A percentile compares a stretch with the other conserved stretches of the same genome.
Evolutionary conservation across 2,329 filamentous ascomycete species (phyloP).

Genomic region (Diplodia seriata): DNA sequence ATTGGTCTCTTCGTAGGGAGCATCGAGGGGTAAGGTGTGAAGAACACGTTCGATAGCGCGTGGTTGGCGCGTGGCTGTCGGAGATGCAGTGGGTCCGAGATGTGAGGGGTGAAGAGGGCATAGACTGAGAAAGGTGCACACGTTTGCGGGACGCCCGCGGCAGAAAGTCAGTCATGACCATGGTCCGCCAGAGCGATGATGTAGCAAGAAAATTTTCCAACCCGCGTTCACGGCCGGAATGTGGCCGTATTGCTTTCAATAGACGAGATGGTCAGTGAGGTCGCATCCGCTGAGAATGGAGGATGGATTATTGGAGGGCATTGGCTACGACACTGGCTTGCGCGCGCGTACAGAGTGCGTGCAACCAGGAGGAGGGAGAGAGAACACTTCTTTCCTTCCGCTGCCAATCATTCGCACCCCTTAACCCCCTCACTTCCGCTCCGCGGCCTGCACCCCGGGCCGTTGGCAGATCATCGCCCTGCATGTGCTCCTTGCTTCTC

Average conservation of each 20-base stretch:
- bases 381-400: neutral
- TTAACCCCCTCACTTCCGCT: neutral
- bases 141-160: neutral
- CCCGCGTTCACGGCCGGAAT: neutral
- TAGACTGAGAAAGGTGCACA: neutral
- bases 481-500: neutral
- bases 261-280: neutral
- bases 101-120: constrained; percentile 5
- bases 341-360: neutral
- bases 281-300: neutral
- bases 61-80: constrained; percentile 1
- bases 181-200: neutral
- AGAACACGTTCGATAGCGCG: constrained; percentile 26
- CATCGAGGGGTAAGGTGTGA: neutral
- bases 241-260: neutral
- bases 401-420: neutral
- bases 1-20: neutral
- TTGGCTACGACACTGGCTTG: neutral
- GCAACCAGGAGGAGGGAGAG: too few relatives aligned
- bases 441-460: neutral
- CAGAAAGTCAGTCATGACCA: neutral
- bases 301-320: neutral
- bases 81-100: constrained; percentile 1
- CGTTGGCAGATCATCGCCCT: neutral
- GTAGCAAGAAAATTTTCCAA: neutral